A percentile compares a stretch with the other conserved stretches of the same genome.
phyloP scores from a whole-genome alignment of 2,329 filamentous ascomycete genomes.

The Penicillium sp. region DNA sequence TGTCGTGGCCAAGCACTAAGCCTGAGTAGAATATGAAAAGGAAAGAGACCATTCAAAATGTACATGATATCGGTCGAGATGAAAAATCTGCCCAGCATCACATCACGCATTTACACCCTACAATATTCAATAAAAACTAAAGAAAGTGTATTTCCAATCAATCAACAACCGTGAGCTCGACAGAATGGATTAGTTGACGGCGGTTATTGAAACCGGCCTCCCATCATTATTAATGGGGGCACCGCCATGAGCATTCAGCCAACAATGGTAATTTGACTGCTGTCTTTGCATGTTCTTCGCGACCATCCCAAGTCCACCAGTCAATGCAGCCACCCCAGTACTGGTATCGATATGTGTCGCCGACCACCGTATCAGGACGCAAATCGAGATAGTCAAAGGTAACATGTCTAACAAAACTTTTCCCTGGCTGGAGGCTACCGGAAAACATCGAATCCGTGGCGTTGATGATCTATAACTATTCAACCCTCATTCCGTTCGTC shows the following conservation, averaged over 20 bases:
- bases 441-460: not conserved
- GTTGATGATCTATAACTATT: not conserved
- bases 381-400: not conserved
- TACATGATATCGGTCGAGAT: not conserved
- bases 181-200: too few relatives aligned
- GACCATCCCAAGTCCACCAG: conserved; percentile 8
- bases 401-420: not conserved
- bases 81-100: not conserved
- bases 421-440: not conserved
- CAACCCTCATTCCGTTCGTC: not conserved
- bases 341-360: conserved; percentile 11
- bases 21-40: not conserved
- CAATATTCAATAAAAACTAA: not conserved
- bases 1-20: conserved; percentile 58
- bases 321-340: conserved; percentile 7
- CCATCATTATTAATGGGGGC: conserved; percentile 9
- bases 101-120: not conserved
- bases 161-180: not conserved
- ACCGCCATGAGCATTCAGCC: conserved; percentile 3
- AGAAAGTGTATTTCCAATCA: not conserved
- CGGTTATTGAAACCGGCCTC: not conserved
- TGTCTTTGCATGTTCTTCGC: conserved; percentile 8
- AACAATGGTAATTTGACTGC: conserved; percentile 8
- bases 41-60: not conserved
- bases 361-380: conserved; percentile 5